Evolutionary conservation across 2,329 filamentous ascomycete genomes (phyloP).

Genomic region (Aspergillus sp.): DNA sequence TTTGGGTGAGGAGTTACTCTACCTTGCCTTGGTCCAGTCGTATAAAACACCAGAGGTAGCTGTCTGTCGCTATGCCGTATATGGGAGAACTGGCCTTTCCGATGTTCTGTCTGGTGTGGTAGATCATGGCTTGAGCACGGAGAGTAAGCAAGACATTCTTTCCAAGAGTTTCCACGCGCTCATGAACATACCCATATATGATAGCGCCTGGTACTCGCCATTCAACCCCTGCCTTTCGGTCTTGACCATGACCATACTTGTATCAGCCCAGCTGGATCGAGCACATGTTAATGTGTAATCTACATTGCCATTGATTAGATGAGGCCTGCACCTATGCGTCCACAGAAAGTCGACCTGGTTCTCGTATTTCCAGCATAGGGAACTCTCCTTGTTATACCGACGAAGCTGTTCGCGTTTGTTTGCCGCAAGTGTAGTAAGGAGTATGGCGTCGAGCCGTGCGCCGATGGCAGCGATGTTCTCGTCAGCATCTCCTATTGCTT

Average conservation of each 20-base stretch:
- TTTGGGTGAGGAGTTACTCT: not conserved
- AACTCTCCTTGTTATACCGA: not conserved
- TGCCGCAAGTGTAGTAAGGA: not conserved
- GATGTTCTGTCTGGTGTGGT: not conserved
- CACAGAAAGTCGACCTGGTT: not conserved
- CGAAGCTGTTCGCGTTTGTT: not conserved
- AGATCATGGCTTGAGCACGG: not conserved
- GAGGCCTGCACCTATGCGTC: not conserved
- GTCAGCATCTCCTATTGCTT: not conserved
- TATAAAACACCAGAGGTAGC: not conserved
- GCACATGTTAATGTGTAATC: not conserved
- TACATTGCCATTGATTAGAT: not conserved
- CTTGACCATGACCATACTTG: not conserved
- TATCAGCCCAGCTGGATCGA: not conserved
- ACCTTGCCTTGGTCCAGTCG: not conserved
- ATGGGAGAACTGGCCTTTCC: too few species aligned
- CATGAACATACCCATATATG: not conserved
- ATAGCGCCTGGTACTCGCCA: not conserved
- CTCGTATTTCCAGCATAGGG: not conserved
- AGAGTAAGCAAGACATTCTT: not conserved
- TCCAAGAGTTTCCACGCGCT: not conserved
- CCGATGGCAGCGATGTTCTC: not conserved
- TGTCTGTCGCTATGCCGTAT: not conserved
- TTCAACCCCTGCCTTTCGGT: not conserved
- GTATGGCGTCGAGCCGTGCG: not conserved